phyloP scores from a whole-genome alignment of 2,329 filamentous ascomycete genomes.

The Fusarium torulosum region DNA sequence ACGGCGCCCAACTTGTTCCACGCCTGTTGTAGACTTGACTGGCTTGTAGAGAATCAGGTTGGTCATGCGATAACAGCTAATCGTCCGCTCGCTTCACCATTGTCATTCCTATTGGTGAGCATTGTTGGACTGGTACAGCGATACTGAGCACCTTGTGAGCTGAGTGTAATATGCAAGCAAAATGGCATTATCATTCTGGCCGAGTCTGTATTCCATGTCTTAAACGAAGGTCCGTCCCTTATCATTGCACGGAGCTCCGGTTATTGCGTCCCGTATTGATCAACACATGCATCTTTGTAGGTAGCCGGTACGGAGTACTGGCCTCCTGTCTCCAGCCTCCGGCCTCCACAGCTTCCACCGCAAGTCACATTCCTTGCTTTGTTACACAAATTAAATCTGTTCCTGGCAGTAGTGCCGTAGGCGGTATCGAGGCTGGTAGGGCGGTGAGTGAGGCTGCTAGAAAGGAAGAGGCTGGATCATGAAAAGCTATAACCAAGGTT shows the following conservation, averaged over 20 bases:
- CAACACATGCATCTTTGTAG: conserved; percentile 14
- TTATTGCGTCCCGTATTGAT: conserved; percentile 37
- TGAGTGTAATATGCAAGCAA: conserved; percentile 18
- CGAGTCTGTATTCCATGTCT: not conserved
- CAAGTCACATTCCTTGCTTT: conserved; percentile 19
- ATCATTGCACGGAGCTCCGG: conserved; percentile 7
- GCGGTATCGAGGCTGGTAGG: conserved; percentile 2
- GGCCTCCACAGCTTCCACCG: conserved; percentile 34
- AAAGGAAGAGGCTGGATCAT: conserved; percentile 30
- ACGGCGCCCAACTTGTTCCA: conserved; percentile 28
- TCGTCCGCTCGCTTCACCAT: conserved; percentile 19
- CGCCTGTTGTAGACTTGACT: conserved; percentile 13
- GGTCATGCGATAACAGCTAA: conserved; percentile 30
- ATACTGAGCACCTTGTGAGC: conserved; percentile 11
- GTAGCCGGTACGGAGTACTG: not conserved
- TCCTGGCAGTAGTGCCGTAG: conserved; percentile 19
- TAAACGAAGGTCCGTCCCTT: conserved; percentile 4
- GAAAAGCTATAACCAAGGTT: conserved; percentile 10
- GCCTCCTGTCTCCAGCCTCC: conserved; percentile 11
- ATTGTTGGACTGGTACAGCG: conserved; percentile 1
- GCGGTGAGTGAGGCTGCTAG: conserved; percentile 29
- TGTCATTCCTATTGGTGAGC: conserved; percentile 10
- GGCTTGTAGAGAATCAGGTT: conserved; percentile 5
- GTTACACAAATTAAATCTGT: conserved; percentile 21
- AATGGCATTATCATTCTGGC: conserved; percentile 13